Percentiles rank a stretch among this genome's conserved stretches.
These are phyloP conservation scores for Lecanicillium sp. DNA, from an alignment of 2,329 filamentous ascomycete species.

Conservation along the genomic window DNA sequence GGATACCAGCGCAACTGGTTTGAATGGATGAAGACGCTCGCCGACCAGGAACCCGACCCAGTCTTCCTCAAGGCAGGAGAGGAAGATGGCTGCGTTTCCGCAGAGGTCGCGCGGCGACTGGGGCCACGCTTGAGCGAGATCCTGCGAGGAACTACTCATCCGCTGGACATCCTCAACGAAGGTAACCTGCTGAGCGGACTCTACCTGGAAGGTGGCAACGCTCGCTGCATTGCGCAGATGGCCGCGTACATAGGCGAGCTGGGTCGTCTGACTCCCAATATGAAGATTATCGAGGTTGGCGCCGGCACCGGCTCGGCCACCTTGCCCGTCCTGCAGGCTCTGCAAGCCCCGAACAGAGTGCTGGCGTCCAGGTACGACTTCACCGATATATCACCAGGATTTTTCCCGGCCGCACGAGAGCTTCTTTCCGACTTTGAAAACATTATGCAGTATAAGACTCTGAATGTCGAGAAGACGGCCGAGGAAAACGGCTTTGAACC, in stretches of 20 bases:
- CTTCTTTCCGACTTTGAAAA: constrained; percentile 21
- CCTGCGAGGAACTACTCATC: neutral
- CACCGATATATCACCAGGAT: constrained; percentile 37
- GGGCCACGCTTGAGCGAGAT: neutral
- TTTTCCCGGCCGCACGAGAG: constrained; percentile 32
- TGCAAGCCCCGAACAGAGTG: constrained; percentile 20
- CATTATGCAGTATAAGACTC: constrained; percentile 19
- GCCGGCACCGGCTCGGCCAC: constrained; percentile 39
- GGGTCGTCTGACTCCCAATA: constrained; percentile 34
- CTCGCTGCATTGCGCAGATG: neutral
- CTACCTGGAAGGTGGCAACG: neutral
- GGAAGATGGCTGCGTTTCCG: neutral
- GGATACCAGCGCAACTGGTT: constrained; percentile 13
- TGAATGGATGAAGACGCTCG: constrained; percentile 12
- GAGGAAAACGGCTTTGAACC: constrained; percentile 26
- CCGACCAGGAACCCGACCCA: constrained; percentile 9
- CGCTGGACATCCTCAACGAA: constrained; percentile 6
- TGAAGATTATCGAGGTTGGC: constrained; percentile 36
- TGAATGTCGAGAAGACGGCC: constrained; percentile 24
- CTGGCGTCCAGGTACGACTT: constrained; percentile 31
- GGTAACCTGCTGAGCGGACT: neutral
- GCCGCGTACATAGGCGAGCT: constrained; percentile 12
- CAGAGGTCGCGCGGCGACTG: neutral
- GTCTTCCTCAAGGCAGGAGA: constrained; percentile 9
- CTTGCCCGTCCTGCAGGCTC: constrained; percentile 25